A percentile compares a stretch with the other conserved stretches of the same genome.
These are phyloP conservation scores for Rhodotorula sp. DNA, from an alignment of 1,284 basidiomycete species.

Conservation along the genomic window DNA sequence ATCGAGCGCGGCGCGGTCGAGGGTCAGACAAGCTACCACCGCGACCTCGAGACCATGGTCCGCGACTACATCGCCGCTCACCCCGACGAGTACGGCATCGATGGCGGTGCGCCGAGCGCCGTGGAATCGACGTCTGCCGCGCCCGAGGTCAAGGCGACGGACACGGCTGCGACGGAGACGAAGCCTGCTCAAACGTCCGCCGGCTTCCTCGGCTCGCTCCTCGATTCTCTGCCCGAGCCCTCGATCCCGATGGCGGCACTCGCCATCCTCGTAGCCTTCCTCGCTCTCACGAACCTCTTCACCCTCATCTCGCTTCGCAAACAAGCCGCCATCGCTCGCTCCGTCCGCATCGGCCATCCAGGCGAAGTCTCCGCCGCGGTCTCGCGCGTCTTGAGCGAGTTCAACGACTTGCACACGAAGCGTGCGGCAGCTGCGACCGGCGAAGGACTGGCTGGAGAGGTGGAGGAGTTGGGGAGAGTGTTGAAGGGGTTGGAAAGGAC, in stretches of 20 bases:
- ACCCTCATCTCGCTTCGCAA: constrained; percentile 26
- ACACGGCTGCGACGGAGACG: constrained; percentile 5
- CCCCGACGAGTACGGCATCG: constrained; percentile 68
- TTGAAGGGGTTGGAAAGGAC: constrained; percentile 1
- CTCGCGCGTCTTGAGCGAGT: constrained; percentile 27
- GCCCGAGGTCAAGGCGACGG: constrained; percentile 2
- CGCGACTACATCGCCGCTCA: constrained; percentile 82
- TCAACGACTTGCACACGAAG: constrained; percentile 18
- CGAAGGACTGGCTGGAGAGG: constrained; percentile 4
- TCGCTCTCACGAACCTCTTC: constrained; percentile 32
- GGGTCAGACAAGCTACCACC: constrained; percentile 85
- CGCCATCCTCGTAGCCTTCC: constrained; percentile 16
- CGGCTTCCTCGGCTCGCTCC: background rate
- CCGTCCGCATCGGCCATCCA: constrained; percentile 22
- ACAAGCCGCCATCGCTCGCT: constrained; percentile 8
- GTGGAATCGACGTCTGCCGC: background rate
- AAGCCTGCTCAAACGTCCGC: background rate
- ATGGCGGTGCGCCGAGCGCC: constrained; percentile 3
- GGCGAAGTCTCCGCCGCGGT: constrained; percentile 28
- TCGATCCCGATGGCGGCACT: background rate
- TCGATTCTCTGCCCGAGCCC: constrained; percentile 13
- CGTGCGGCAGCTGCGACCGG: background rate
- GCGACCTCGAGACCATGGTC: constrained; percentile 79
- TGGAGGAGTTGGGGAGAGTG: constrained; percentile 2
- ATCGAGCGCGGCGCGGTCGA: constrained; percentile 58